These are phyloP conservation scores for Podospora tetraspora DNA, from an alignment of 495 filamentous ascomycete genomes.

Conservation along the genomic window DNA sequence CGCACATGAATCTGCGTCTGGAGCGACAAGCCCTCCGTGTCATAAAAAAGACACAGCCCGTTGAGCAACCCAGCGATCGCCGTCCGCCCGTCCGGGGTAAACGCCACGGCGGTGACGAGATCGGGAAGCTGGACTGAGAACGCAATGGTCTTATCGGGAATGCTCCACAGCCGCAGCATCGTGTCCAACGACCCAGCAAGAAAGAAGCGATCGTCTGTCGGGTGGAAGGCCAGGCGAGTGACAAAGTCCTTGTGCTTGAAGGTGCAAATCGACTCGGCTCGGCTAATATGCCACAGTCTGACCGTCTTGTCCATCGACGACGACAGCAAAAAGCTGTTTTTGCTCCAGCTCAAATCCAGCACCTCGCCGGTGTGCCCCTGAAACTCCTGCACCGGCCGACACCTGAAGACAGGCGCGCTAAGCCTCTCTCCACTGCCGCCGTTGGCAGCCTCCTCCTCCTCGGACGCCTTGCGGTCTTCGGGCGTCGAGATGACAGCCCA, in stretches of 20 bases:
- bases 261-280: constrained; percentile 82
- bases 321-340: constrained; percentile 96
- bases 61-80: constrained; percentile 85
- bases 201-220: constrained; percentile 93
- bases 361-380: constrained; percentile 82
- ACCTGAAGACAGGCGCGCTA: constrained; percentile 87
- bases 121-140: constrained; percentile 79
- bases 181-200: constrained; percentile 89
- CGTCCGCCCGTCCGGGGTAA: constrained; percentile 85
- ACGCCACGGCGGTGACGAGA: constrained; percentile 88
- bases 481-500: constrained; percentile 84
- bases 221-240: constrained; percentile 91
- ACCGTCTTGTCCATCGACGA: constrained; percentile 99
- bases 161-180: constrained; percentile 92
- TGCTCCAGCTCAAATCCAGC: constrained; percentile 93
- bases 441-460: constrained; percentile 63
- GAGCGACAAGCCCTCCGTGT: constrained; percentile 85
- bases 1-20: constrained; percentile 82
- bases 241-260: constrained; percentile 98
- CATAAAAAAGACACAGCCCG: constrained; percentile 85
- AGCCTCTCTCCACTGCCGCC: constrained; percentile 52
- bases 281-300: constrained; percentile 84
- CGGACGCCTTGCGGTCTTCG: constrained; percentile 68
- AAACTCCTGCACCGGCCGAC: constrained; percentile 71
- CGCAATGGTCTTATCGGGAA: constrained; percentile 91